Evolutionary conservation across 2,329 filamentous ascomycete genomes (phyloP), one percentile per base, ranked within the genome.

Genomic region (Pseudogymnoascus sp.): DNA sequence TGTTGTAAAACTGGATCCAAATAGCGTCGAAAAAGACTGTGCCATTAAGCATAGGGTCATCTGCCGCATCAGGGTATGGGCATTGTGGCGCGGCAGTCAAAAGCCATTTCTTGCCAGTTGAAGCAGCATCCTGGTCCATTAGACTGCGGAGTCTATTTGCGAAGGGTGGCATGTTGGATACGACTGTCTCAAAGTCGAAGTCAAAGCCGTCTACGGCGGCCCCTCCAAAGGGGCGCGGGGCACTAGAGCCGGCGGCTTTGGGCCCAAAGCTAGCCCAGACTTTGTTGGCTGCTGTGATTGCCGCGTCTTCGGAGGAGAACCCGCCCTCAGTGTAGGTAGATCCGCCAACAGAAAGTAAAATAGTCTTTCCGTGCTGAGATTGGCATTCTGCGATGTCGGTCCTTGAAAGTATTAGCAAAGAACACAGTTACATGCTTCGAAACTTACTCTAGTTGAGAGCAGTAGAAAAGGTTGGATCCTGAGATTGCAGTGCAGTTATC

Each of bases 261-360:
- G 88, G 85, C 2, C 89, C 89, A 71, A 91, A 91, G 65, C 86
- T 87, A 60, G 82, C 77, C 88, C 88, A 92, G 62, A 92, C 75
- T 19, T 81, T 77, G 61, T 87, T 75, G 0, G 88, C 89, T 2
- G 82, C 82, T 1, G 76, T 70, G 19, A 77, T 71, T 5, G 87
- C 87, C 0, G 77, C 80, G 0, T 73, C 66, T 1, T 76, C 67
- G n/a, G 78, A 81, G 38, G 73, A 69, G 76, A 90, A 90, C 25
- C 87, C 87, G 33, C 84, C 86, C 71, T 90, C 86, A 16, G 78
- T 84, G 72, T 90, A 89, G 1, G 86, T 87, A 2, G 84, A 84
- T 33, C 89, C 88, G 16, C 88, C 89, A 49, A 92, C 78, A 2
- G 88, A 91, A 8, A 92, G 78, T 49, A 90, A 72, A 66, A 92